A percentile compares a stretch with the other conserved stretches of the same genome.
phyloP scores from a whole-genome alignment of 768 basidiomycete species.

The Polyporus arcularius region DNA sequence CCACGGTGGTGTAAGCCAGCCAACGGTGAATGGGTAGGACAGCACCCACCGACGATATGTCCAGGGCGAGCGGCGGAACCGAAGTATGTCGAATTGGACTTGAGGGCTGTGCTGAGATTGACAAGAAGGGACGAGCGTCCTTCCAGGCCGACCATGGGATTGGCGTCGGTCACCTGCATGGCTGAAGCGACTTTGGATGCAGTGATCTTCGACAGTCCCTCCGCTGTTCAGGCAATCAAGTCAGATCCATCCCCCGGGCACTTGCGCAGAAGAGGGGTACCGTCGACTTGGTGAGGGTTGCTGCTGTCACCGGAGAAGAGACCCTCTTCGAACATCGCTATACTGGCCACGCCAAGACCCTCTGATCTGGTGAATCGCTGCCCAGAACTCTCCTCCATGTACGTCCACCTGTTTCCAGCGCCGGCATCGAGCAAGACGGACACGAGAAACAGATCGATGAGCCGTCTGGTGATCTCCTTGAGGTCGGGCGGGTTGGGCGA shows the following conservation, averaged over 20 bases:
- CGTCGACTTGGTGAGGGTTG: conserved; percentile 78
- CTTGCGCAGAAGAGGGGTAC: conserved; percentile 44
- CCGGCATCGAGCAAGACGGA: conserved; percentile 95
- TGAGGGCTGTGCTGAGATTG: conserved; percentile 73
- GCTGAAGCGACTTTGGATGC: conserved; percentile 57
- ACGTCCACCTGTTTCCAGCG: conserved; percentile 83
- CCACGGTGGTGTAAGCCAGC: neutral
- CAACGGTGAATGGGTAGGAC: neutral
- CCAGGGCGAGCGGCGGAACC: conserved; percentile 77
- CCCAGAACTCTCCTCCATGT: conserved; percentile 59
- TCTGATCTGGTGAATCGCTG: conserved; percentile 65
- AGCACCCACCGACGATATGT: conserved; percentile 68
- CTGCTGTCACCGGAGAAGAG: conserved; percentile 69
- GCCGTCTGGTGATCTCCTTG: conserved; percentile 66
- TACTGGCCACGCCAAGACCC: conserved; percentile 87
- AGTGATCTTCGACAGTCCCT: conserved; percentile 67
- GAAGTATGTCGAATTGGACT: conserved; percentile 66
- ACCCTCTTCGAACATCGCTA: conserved; percentile 86
- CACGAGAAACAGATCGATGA: conserved; percentile 87
- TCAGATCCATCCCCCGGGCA: neutral
- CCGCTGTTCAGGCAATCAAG: conserved; percentile 45
- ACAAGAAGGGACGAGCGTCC: conserved; percentile 79
- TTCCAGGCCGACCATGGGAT: conserved; percentile 89
- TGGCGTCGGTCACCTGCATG: conserved; percentile 77
- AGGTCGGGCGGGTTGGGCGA: conserved; percentile 42